Conservation (phyloP, 306 rosid genomes). For the Prunus mongolica region DNA sequence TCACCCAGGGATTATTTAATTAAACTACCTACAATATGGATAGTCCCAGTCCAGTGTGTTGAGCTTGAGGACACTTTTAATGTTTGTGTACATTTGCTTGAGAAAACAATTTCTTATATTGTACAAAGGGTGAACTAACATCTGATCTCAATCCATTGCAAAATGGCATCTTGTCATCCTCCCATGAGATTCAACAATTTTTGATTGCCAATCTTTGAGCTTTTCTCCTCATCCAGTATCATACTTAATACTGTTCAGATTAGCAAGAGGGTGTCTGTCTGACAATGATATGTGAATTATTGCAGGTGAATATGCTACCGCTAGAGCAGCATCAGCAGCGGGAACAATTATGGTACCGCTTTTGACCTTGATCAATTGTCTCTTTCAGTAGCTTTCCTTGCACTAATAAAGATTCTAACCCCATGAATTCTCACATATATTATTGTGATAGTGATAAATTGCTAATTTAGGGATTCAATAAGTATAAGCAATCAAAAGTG, state of each 20-base stretch:
- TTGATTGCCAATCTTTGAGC: too few relatives aligned
- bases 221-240: neutral
- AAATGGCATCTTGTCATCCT: neutral
- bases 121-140: neutral
- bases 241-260: neutral
- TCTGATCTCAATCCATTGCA: neutral
- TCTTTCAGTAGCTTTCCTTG: neutral
- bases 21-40: neutral
- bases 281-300: constrained; percentile 10
- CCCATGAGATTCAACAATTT: too few relatives aligned
- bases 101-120: neutral
- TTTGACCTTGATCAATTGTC: constrained; percentile 17
- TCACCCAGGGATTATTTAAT: neutral
- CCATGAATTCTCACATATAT: neutral
- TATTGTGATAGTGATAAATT: neutral
- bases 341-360: constrained; percentile 74
- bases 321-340: constrained; percentile 83
- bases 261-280: constrained; percentile 12
- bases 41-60: neutral
- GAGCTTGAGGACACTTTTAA: neutral
- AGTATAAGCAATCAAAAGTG: neutral
- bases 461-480: neutral
- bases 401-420: neutral
- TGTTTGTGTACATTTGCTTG: neutral
- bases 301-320: constrained; percentile 86